phyloP scores from a whole-genome alignment of 1,284 basidiomycete species.

The Cystobasidiaceae sp. region DNA sequence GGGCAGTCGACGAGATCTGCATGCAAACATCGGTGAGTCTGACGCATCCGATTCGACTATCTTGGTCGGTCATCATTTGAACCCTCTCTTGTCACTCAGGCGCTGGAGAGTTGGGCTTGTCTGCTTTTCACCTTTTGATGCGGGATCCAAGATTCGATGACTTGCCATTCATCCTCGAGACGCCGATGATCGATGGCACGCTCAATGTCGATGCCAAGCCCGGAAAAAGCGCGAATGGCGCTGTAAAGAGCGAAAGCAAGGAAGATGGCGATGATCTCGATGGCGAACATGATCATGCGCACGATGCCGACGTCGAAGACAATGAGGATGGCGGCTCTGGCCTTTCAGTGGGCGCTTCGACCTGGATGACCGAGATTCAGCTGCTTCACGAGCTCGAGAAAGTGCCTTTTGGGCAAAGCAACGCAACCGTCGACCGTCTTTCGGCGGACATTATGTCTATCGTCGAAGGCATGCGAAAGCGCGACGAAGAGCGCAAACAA shows the following conservation, averaged over 20 bases:
- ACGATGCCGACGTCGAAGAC: slow-evolving; percentile 3
- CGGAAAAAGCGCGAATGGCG: background rate
- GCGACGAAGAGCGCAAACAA: background rate
- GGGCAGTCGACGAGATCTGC: slow-evolving; percentile 66
- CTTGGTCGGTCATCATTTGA: background rate
- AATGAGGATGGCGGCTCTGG: background rate
- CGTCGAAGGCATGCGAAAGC: background rate
- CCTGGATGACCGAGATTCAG: slow-evolving; percentile 69
- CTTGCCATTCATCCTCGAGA: slow-evolving; percentile 77
- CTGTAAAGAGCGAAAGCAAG: slow-evolving; percentile 48
- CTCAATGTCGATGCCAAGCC: slow-evolving; percentile 1
- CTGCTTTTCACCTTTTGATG: slow-evolving; percentile 62
- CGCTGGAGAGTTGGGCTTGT: slow-evolving; percentile 64
- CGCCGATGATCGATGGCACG: slow-evolving; percentile 56
- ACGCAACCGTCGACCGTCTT: background rate
- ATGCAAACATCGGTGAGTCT: slow-evolving; percentile 76
- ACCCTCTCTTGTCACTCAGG: background rate
- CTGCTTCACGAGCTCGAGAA: slow-evolving; percentile 53
- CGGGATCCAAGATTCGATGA: slow-evolving; percentile 62
- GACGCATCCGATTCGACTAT: slow-evolving; percentile 40
- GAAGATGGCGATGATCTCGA: slow-evolving; percentile 34
- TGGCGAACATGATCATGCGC: background rate
- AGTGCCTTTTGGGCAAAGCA: slow-evolving; percentile 10
- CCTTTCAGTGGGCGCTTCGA: slow-evolving; percentile 1
- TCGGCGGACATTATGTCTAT: slow-evolving; percentile 9